These are phyloP conservation scores for Eucalyptus curtisii DNA, from an alignment of 345 rosid species.

Conservation along the genomic window DNA sequence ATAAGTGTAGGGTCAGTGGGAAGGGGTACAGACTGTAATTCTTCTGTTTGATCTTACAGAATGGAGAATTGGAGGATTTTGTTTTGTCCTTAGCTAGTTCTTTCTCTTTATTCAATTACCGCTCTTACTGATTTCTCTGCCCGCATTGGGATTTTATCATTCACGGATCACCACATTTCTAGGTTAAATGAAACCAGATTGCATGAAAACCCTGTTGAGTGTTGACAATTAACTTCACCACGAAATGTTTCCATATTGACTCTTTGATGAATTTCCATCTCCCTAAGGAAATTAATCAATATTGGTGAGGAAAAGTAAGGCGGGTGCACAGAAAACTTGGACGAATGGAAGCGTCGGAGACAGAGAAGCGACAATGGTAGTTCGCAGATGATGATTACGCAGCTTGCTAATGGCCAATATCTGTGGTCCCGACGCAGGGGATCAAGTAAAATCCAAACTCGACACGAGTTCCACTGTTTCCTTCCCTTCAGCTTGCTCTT, in stretches of 20 bases:
- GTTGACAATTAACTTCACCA: background rate
- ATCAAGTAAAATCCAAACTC: background rate
- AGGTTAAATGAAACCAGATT: background rate
- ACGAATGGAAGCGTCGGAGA: background rate
- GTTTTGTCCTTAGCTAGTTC: background rate
- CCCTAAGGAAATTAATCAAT: background rate
- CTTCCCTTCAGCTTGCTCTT: background rate
- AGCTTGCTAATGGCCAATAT: background rate
- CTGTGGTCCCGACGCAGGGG: background rate
- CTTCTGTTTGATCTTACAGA: background rate
- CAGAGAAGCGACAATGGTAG: background rate
- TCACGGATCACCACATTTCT: background rate
- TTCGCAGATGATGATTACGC: background rate
- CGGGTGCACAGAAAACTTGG: background rate
- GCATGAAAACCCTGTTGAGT: background rate
- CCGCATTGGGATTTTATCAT: background rate
- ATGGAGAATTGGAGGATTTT: background rate
- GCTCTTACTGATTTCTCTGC: background rate
- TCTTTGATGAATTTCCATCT: background rate
- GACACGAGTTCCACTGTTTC: background rate
- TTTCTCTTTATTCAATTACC: background rate
- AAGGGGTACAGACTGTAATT: background rate
- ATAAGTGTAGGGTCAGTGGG: conserved; percentile 23
- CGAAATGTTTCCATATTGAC: background rate
- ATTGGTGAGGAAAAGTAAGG: background rate